phyloP scores from a whole-genome alignment of 345 rosid genomes.

The Heritiera littoralis region DNA sequence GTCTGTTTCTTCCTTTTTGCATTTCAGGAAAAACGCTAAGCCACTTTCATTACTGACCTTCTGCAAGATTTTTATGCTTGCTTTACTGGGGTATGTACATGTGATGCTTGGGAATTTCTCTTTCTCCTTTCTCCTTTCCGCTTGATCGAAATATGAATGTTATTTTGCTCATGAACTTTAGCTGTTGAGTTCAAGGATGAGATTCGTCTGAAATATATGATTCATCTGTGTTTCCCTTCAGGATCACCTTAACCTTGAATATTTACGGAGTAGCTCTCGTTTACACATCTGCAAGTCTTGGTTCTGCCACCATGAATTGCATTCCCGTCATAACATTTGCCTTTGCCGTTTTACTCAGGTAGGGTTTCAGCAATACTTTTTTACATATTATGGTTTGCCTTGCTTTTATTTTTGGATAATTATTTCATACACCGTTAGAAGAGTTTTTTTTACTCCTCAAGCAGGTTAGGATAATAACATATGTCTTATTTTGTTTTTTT shows the following conservation, averaged over 20 bases:
- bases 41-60: slow-evolving; percentile 21
- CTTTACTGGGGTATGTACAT: slow-evolving; percentile 22
- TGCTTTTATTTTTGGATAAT: background rate
- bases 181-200: background rate
- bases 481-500: too few species aligned
- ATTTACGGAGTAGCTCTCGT: slow-evolving; percentile 18
- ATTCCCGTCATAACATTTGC: slow-evolving; percentile 20
- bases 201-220: background rate
- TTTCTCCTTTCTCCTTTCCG: background rate
- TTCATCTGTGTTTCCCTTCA: background rate
- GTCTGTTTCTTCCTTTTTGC: background rate
- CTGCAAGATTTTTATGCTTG: slow-evolving; percentile 29
- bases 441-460: too few species aligned
- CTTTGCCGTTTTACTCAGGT: slow-evolving; percentile 32
- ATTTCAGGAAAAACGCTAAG: slow-evolving; percentile 22
- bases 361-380: background rate
- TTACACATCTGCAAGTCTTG: slow-evolving; percentile 26
- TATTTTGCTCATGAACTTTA: background rate
- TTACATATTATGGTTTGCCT: background rate
- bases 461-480: too few species aligned
- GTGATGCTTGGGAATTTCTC: background rate
- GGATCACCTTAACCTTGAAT: slow-evolving; percentile 21
- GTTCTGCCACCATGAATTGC: slow-evolving; percentile 19
- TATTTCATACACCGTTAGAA: too few species aligned
- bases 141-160: background rate